Conservation (phyloP, 768 basidiomycete genomes). For the Mycena belliarum region DNA sequence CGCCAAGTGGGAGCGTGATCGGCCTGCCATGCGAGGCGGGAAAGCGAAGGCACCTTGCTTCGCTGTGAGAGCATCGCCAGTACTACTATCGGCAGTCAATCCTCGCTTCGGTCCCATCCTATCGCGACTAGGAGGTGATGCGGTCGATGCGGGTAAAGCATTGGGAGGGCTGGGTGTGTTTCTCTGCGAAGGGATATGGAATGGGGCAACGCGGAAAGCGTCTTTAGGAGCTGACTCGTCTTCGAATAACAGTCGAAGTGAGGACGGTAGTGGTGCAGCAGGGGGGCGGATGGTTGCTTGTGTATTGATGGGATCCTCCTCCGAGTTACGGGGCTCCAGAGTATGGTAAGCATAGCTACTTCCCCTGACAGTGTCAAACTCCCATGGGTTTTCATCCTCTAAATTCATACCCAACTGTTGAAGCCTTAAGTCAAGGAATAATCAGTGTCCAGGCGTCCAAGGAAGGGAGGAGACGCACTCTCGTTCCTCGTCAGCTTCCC, state of each 20-base stretch:
- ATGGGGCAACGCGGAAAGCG: constrained; percentile 42
- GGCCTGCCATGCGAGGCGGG: constrained; percentile 44
- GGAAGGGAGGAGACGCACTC: constrained; percentile 36
- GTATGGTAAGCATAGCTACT: constrained; percentile 7
- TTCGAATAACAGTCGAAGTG: constrained; percentile 79
- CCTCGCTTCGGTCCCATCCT: constrained; percentile 33
- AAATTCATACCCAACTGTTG: constrained; percentile 22
- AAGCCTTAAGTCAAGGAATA: constrained; percentile 14
- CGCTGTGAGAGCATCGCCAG: constrained; percentile 43
- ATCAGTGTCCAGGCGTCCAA: neutral
- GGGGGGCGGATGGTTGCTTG: constrained; percentile 30
- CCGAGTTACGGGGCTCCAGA: neutral
- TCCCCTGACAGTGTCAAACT: constrained; percentile 74
- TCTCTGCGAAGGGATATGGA: constrained; percentile 28
- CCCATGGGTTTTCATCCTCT: constrained; percentile 57
- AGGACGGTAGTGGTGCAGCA: constrained; percentile 57
- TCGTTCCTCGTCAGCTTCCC: constrained; percentile 70
- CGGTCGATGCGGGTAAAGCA: constrained; percentile 23
- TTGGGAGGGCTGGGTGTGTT: constrained; percentile 28
- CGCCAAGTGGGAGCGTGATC: constrained; percentile 34
- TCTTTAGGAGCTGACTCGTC: constrained; percentile 44
- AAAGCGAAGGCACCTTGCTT: constrained; percentile 57
- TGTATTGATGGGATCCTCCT: neutral
- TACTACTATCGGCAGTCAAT: constrained; percentile 29
- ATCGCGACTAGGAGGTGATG: constrained; percentile 41